phyloP scores from a whole-genome alignment of 805 yeast genomes.

The Metschnikowia anglica region DNA sequence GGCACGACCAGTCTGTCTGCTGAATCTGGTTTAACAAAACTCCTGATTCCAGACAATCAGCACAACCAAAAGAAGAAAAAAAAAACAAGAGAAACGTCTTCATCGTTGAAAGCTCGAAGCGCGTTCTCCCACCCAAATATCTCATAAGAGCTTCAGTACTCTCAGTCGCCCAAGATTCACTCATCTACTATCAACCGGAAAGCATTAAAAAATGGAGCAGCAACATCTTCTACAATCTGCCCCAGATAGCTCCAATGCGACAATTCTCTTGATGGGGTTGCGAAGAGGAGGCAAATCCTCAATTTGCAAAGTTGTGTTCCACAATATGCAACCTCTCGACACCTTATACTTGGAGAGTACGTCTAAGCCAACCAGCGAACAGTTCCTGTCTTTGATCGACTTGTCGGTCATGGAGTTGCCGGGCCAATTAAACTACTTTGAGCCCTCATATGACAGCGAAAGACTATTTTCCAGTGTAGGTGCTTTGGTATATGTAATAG shows the following conservation, averaged over 20 bases:
- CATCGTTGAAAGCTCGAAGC: too few species aligned
- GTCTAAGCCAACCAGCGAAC: slow-evolving; percentile 82
- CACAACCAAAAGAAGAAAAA: too few species aligned
- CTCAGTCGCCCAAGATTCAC: too few species aligned
- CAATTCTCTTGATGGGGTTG: slow-evolving; percentile 83
- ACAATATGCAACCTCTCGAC: slow-evolving; percentile 93
- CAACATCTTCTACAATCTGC: slow-evolving; percentile 4
- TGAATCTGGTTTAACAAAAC: too few species aligned
- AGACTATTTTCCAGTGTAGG: slow-evolving; percentile 78
- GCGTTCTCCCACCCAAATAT: too few species aligned
- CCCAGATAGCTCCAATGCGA: slow-evolving; percentile 53
- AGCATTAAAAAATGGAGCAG: slow-evolving; percentile 7
- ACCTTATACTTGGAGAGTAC: slow-evolving; percentile 89
- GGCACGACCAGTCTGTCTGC: too few species aligned
- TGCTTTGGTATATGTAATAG: slow-evolving; percentile 91
- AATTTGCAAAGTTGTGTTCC: slow-evolving; percentile 92
- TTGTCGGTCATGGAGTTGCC: slow-evolving; percentile 91
- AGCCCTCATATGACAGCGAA: slow-evolving; percentile 78
- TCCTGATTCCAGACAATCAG: too few species aligned
- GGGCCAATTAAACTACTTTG: slow-evolving; percentile 87
- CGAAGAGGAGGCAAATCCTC: slow-evolving; percentile 92
- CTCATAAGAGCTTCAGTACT: not conserved
- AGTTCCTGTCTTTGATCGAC: slow-evolving; percentile 79
- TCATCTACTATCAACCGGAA: not conserved
- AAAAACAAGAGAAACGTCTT: too few species aligned